These are phyloP conservation scores for Gastrodia elata DNA, from an alignment of 106 monocot genomes.

Conservation along the genomic window DNA sequence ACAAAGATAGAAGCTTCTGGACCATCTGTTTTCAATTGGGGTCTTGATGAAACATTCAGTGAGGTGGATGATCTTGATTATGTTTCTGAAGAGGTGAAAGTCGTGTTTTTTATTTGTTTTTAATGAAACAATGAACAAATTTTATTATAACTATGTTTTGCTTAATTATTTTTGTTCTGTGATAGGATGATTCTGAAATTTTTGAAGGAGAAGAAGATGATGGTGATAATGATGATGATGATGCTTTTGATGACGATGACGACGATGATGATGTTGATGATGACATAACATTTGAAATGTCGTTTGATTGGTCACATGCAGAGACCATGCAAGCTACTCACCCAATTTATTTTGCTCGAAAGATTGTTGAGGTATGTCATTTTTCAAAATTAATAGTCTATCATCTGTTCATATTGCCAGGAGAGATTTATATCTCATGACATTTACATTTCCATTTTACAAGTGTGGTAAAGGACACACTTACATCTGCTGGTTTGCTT, in stretches of 20 bases:
- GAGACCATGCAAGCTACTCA: conserved; percentile 75
- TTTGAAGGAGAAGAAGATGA: conserved; percentile 57
- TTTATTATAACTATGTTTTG: conserved; percentile 4
- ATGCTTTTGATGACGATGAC: conserved; percentile 39
- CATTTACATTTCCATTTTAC: not conserved
- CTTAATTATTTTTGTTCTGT: not conserved
- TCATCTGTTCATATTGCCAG: not conserved
- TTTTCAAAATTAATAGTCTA: not conserved
- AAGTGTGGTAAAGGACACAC: not conserved
- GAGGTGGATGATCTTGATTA: conserved; percentile 45
- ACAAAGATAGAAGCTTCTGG: conserved; percentile 44
- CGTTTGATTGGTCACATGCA: conserved; percentile 54
- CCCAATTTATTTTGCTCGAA: conserved; percentile 78
- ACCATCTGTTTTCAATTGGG: conserved; percentile 45
- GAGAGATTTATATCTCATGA: not conserved
- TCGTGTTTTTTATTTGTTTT: not conserved
- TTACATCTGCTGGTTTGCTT: not conserved
- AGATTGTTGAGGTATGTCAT: conserved; percentile 54
- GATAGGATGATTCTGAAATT: conserved; percentile 38
- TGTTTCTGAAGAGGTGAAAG: conserved; percentile 53
- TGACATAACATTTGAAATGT: conserved; percentile 26
- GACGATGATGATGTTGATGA: conserved; percentile 42
- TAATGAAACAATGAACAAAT: not conserved
- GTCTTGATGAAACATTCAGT: conserved; percentile 30
- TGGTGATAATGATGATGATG: conserved; percentile 33